Percentiles rank a stretch among this genome's conserved stretches.
Evolutionary conservation across 106 monocot genomes (phyloP).

Genomic region (Posidonia australis): DNA sequence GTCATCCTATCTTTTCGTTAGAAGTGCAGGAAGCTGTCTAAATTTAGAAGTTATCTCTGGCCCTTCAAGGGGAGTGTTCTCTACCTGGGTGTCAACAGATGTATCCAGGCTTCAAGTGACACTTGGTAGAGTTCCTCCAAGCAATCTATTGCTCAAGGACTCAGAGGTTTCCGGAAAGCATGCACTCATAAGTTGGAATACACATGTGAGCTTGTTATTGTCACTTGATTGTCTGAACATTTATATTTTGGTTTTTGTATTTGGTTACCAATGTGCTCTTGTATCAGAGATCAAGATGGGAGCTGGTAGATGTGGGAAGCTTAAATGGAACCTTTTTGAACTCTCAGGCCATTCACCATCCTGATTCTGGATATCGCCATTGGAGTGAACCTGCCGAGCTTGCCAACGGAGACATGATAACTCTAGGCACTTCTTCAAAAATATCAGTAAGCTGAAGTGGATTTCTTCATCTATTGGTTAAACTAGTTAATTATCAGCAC

Average conservation of each 20-base stretch:
- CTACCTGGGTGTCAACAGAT: conserved; percentile 34
- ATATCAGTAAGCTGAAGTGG: conserved; percentile 46
- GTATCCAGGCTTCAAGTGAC: conserved; percentile 42
- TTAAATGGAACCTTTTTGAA: conserved; percentile 89
- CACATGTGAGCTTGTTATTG: conserved; percentile 28
- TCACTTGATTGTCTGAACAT: not conserved
- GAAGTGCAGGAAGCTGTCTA: conserved; percentile 78
- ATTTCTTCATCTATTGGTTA: not conserved
- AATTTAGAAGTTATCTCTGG: conserved; percentile 75
- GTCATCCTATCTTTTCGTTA: conserved; percentile 39
- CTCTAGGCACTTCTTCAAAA: conserved; percentile 73
- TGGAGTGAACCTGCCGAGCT: conserved; percentile 65
- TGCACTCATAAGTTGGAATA: conserved; percentile 79
- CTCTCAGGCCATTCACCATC: conserved; percentile 44
- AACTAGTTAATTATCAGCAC: no score
- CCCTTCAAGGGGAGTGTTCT: conserved; percentile 48
- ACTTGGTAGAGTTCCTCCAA: conserved; percentile 82
- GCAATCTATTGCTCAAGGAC: conserved; percentile 66
- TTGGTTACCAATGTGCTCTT: not conserved
- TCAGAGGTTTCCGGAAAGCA: conserved; percentile 93
- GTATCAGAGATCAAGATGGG: conserved; percentile 67
- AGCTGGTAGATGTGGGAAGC: conserved; percentile 82
- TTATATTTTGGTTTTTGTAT: not conserved
- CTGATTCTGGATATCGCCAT: conserved; percentile 40
- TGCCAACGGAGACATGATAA: conserved; percentile 65